Percentiles rank a stretch among this genome's conserved stretches.
Evolutionary conservation across 129 eudicot genomes (phyloP).

Genomic region (Cynara cardunculus): DNA sequence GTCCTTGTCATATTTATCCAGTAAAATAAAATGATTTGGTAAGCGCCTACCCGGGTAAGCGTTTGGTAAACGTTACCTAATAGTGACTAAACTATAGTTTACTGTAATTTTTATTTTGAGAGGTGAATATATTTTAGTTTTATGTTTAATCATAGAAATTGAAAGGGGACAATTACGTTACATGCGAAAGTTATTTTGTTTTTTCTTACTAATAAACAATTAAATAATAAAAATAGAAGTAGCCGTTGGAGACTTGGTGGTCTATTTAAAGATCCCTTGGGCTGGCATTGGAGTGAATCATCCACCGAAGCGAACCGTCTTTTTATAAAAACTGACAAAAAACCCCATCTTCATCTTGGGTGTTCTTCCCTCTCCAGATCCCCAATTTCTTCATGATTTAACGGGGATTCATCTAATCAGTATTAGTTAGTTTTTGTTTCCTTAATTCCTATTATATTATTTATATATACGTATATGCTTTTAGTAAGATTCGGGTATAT

Average conservation of each 20-base stretch:
- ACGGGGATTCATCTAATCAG: neutral
- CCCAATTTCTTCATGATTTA: neutral
- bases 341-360: slow-evolving; percentile 4
- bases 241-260: slow-evolving; percentile 47
- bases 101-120: too few species aligned
- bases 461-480: too few species aligned
- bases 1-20: too few species aligned
- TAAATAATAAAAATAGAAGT: slow-evolving; percentile 19
- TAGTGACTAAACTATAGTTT: too few species aligned
- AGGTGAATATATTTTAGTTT: too few species aligned
- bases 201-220: neutral
- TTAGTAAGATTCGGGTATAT: neutral
- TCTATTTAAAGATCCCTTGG: slow-evolving; percentile 36
- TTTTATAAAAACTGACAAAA: slow-evolving; percentile 20
- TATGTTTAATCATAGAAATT: neutral
- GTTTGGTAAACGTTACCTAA: too few species aligned
- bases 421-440: neutral
- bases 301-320: slow-evolving; percentile 14
- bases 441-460: neutral
- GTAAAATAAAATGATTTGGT: too few species aligned
- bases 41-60: too few species aligned
- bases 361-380: slow-evolving; percentile 11
- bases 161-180: neutral
- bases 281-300: neutral
- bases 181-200: neutral